Evolutionary conservation across 148 eudicot species (phyloP), one percentile per base, ranked within the genome.

Genomic region (Chenopodium album): DNA sequence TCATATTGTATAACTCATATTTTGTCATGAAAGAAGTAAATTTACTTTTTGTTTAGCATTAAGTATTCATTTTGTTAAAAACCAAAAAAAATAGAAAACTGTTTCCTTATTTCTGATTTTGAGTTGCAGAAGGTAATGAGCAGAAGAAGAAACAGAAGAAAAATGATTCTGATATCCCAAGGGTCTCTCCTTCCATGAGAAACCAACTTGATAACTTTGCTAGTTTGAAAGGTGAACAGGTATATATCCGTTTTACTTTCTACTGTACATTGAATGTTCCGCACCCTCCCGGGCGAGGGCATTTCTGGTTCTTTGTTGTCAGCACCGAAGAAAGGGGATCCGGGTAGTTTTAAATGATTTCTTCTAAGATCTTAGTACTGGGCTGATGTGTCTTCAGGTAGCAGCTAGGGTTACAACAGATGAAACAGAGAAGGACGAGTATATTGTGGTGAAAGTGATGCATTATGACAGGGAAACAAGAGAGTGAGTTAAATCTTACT

Each of bases 141-240:
- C 99, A 90, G 88, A 96, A 92, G 80, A 96, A 90, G 92, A 94
- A 87, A 85, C 86, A 91, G 85, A 86, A 88, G 88, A 96, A 96
- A 82, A 83, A 89, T 70, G 99, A 96, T 88, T 80, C 97, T 26
- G 97, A 95, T 56, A 77, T 80, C 76, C 32, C 92, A 78, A 90
- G 91, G 87, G 88, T 82, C 31, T 88, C 98, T 85, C 89, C 94
- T 84, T 90, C 94, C 73, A 74, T 89, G 88, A 87, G 98, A 76
- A 92, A 88, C 83, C 97, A 93, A 76, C 91, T 90, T 83, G 99
- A 96, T 79, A 81, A 79, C 86, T 87, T 88, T 83, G 94, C 97
- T 79, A 92, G 86, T 86, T 87, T 96, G 62, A 96, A 92, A 92
- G 98, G 98, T 54, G 99, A 96, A 89, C 98, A 96, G 86, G 99